phyloP scores from a whole-genome alignment of 345 rosid genomes.

The Euphorbia peplus region DNA sequence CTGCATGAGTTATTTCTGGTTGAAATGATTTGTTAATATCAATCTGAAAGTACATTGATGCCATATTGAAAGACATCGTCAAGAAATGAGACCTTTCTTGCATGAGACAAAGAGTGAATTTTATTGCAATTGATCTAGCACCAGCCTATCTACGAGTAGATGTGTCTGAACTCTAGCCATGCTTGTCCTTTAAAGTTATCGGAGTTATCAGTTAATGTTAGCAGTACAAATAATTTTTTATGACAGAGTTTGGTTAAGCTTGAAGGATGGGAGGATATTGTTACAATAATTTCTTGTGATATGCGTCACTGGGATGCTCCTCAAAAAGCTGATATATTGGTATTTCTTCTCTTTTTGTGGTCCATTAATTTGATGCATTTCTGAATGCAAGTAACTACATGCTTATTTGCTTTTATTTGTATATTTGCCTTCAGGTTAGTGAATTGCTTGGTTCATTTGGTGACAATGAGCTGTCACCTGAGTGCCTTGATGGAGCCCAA shows the following conservation, averaged over 20 bases:
- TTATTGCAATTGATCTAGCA: background rate
- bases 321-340: constrained; percentile 94
- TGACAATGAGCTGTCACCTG: constrained; percentile 98
- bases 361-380: constrained; percentile 4
- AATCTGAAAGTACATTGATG: background rate
- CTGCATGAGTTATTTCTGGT: background rate
- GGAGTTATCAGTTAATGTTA: constrained; percentile 9
- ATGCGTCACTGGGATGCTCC: constrained; percentile 98
- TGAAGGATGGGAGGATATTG: constrained; percentile 85
- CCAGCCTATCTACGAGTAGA: background rate
- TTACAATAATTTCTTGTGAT: constrained; percentile 87
- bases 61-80: background rate
- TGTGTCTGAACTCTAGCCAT: background rate
- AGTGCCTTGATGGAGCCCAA: constrained; percentile 99
- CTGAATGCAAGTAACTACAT: background rate
- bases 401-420: constrained; percentile 20
- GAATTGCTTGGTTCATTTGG: constrained; percentile 97
- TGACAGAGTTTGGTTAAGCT: constrained; percentile 81
- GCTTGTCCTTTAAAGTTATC: constrained; percentile 1
- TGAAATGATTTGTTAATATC: background rate
- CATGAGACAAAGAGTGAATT: background rate
- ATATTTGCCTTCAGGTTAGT: constrained; percentile 60
- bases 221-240: constrained; percentile 20
- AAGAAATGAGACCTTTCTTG: background rate
- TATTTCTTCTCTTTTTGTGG: constrained; percentile 23